Conservation (phyloP, 2,329 filamentous ascomycete species). For the Bipolaris bicolor region DNA sequence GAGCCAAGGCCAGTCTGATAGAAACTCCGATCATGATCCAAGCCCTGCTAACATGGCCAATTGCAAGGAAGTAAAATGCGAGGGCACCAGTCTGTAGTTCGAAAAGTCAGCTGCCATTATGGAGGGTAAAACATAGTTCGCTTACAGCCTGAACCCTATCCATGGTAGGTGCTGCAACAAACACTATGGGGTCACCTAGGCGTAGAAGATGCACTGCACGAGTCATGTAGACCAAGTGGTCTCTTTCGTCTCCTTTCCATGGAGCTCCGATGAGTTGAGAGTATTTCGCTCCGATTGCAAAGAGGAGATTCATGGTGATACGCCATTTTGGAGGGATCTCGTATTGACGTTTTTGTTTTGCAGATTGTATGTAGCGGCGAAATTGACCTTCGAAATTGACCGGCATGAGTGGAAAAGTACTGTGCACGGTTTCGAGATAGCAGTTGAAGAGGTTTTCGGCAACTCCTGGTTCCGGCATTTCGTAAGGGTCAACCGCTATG, state of each 20-base stretch:
- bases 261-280: conserved; percentile 41
- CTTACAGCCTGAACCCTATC: conserved; percentile 48
- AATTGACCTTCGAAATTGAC: conserved; percentile 30
- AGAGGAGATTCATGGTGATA: conserved; percentile 50
- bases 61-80: conserved; percentile 34
- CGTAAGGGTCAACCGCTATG: conserved; percentile 31
- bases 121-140: conserved; percentile 27
- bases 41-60: conserved; percentile 36
- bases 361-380: conserved; percentile 20
- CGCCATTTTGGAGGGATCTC: conserved; percentile 36
- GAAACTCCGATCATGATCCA: conserved; percentile 49
- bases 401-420: conserved; percentile 41
- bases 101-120: conserved; percentile 1
- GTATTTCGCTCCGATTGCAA: conserved; percentile 51
- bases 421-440: conserved; percentile 48
- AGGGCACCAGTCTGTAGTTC: conserved; percentile 28
- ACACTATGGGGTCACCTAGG: conserved; percentile 24
- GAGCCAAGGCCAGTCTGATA: conserved; percentile 45
- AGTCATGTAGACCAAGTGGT: conserved; percentile 50
- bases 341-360: conserved; percentile 14
- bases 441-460: conserved; percentile 43
- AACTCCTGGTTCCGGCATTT: conserved; percentile 39
- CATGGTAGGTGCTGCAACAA: conserved; percentile 43
- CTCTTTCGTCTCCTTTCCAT: conserved; percentile 38
- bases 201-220: conserved; percentile 34